phyloP scores from a whole-genome alignment of 129 eudicot genomes.

The Saposhnikovia divaricata region DNA sequence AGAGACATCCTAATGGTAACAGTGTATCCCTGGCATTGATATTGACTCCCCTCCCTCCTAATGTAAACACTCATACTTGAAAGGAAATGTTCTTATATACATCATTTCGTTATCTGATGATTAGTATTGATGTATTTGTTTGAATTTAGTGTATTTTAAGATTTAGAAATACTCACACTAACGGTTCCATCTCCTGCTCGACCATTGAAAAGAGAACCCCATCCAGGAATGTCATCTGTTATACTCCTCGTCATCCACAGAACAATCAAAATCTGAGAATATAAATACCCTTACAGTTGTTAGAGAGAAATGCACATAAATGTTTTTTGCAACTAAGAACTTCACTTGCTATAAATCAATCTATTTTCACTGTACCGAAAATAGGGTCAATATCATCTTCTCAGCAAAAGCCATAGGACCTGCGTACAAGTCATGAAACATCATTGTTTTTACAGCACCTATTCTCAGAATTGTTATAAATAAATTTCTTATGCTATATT shows the following conservation, averaged over 20 bases:
- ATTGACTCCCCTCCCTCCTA: neutral
- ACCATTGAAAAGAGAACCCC: conserved; percentile 68
- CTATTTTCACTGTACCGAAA: conserved; percentile 38
- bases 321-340: neutral
- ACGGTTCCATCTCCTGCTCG: conserved; percentile 92
- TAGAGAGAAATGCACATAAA: neutral
- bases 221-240: conserved; percentile 83
- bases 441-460: neutral
- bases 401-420: conserved; percentile 97
- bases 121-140: neutral
- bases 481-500: neutral
- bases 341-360: neutral
- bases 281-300: neutral
- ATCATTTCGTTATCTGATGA: neutral
- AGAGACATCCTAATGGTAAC: neutral
- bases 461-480: neutral
- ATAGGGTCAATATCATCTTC: conserved; percentile 62
- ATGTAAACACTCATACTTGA: neutral
- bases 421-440: conserved; percentile 9
- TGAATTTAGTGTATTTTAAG: neutral
- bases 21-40: neutral
- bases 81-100: neutral
- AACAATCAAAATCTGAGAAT: conserved; percentile 40
- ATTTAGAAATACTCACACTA: conserved; percentile 41
- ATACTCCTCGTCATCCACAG: conserved; percentile 92